Conservation (phyloP, 2,329 filamentous ascomycete species). For the Talaromyces rugulosus region DNA sequence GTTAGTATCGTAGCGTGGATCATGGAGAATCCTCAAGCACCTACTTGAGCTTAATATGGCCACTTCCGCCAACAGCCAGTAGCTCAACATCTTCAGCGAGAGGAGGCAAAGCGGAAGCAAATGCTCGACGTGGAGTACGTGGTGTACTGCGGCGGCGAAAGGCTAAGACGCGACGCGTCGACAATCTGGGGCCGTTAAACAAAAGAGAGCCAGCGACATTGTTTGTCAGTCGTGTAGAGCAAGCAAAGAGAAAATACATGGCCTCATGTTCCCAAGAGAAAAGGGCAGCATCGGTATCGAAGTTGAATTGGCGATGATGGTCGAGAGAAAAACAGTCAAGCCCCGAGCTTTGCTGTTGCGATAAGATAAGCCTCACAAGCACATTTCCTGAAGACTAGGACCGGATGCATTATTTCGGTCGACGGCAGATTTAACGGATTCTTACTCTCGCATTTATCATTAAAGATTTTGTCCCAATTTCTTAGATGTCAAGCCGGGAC, state of each 20-base stretch:
- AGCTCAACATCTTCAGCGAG: constrained; percentile 9
- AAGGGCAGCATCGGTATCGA: not conserved
- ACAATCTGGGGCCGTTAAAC: not conserved
- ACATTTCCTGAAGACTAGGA: not conserved
- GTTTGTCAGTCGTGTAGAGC: not conserved
- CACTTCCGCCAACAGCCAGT: constrained; percentile 13
- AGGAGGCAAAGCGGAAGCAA: constrained; percentile 6
- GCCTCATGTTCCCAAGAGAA: not conserved
- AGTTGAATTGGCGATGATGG: not conserved
- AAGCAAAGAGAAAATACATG: not conserved
- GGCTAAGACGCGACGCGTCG: constrained; percentile 9
- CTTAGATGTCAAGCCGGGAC: not conserved
- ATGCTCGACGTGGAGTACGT: constrained; percentile 1
- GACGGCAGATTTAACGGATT: not conserved
- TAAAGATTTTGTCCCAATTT: not conserved
- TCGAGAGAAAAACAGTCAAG: not conserved
- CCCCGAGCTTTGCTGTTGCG: not conserved
- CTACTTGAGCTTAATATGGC: constrained; percentile 8
- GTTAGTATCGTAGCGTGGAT: not conserved
- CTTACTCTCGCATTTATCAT: not conserved
- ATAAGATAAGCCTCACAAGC: constrained; percentile 3
- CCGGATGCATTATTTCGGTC: not conserved
- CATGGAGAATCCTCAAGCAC: not conserved
- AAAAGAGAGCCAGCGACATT: not conserved
- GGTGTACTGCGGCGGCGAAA: not conserved